These are phyloP conservation scores for Priceomyces castillae DNA, from an alignment of 805 yeast species.

Conservation along the genomic window DNA sequence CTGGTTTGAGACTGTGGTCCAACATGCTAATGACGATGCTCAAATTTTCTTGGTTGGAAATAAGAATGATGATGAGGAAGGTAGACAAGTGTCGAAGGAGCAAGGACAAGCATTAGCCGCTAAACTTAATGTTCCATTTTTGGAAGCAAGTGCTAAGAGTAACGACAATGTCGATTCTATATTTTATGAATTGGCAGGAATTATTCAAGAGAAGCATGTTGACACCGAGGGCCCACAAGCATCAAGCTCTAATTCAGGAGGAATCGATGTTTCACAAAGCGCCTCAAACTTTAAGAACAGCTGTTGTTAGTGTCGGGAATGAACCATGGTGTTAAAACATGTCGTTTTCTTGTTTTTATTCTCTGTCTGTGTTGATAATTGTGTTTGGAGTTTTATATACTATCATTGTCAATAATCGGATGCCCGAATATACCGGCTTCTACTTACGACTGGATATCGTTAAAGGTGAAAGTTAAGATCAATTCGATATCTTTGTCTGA, in stretches of 20 bases:
- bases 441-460: background rate
- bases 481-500: background rate
- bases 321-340: too few species aligned
- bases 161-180: constrained; percentile 90
- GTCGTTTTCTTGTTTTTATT: background rate
- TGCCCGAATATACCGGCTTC: background rate
- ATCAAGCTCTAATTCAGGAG: constrained; percentile 23
- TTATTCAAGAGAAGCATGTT: constrained; percentile 77
- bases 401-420: background rate
- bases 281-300: constrained; percentile 26
- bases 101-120: constrained; percentile 89
- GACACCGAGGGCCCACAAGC: constrained; percentile 32
- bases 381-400: constrained; percentile 3
- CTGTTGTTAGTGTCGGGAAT: constrained; percentile 32
- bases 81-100: constrained; percentile 82
- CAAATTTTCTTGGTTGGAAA: constrained; percentile 93
- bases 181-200: constrained; percentile 82
- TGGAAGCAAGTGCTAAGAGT: constrained; percentile 95
- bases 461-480: background rate
- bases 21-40: constrained; percentile 95
- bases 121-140: constrained; percentile 83
- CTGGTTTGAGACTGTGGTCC: constrained; percentile 95
- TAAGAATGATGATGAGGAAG: constrained; percentile 86
- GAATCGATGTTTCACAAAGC: constrained; percentile 40
- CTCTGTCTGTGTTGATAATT: constrained; percentile 2